Evolutionary conservation across 2,329 filamentous ascomycete genomes (phyloP).

Genomic region (Botrytis pseudocinerea): DNA sequence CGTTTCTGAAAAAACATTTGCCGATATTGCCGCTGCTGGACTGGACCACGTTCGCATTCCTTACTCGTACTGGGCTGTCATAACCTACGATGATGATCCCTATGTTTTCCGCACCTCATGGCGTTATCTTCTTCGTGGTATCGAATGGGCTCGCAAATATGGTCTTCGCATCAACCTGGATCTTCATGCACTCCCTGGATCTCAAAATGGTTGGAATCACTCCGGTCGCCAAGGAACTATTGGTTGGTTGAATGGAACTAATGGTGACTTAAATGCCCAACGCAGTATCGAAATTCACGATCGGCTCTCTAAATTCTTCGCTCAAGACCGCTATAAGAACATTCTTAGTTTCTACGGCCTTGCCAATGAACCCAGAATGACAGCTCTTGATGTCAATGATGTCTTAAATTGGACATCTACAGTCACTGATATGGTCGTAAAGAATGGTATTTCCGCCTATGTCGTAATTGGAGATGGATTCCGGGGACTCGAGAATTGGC

Average conservation of each 20-base stretch:
- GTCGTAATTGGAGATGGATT: conserved; percentile 95
- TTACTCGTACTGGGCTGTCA: conserved; percentile 92
- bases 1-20: conserved; percentile 80
- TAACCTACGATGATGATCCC: conserved; percentile 80
- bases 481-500: conserved; percentile 87
- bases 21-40: conserved; percentile 80
- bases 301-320: conserved; percentile 86
- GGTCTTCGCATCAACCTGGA: conserved; percentile 92
- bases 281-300: conserved; percentile 86
- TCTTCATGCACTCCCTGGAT: conserved; percentile 86
- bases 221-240: conserved; percentile 80
- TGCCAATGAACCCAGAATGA: conserved; percentile 92
- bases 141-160: conserved; percentile 92
- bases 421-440: conserved; percentile 70
- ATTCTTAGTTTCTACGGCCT: conserved; percentile 91
- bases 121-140: conserved; percentile 88
- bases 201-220: conserved; percentile 98
- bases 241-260: conserved; percentile 86
- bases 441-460: conserved; percentile 71
- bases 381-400: conserved; percentile 59
- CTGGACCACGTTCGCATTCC: conserved; percentile 97
- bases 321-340: conserved; percentile 89
- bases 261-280: conserved; percentile 75
- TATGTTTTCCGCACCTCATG: conserved; percentile 86
- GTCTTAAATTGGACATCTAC: conserved; percentile 80